phyloP scores from a whole-genome alignment of 768 basidiomycete species.

The Tricholoma matsutake region DNA sequence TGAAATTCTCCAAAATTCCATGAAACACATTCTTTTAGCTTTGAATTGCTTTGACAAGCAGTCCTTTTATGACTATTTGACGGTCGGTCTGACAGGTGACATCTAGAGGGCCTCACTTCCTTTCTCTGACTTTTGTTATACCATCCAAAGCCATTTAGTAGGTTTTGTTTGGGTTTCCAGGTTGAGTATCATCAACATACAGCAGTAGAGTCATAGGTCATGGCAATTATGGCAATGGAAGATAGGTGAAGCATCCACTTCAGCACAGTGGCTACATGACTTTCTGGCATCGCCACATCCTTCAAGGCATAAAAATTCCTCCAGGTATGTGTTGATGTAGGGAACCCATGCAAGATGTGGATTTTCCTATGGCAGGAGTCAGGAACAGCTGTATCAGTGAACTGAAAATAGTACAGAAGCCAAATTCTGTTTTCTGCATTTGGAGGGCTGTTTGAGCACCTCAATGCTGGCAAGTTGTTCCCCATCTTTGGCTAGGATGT shows the following conservation, averaged over 20 bases:
- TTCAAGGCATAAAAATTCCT: constrained; percentile 1
- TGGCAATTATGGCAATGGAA: constrained; percentile 3
- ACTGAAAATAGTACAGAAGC: neutral
- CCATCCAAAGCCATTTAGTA: neutral
- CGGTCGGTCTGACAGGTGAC: too few species aligned
- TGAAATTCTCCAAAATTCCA: too few species aligned
- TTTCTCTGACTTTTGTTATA: too few species aligned
- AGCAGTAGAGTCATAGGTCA: neutral
- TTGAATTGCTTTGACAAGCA: too few species aligned
- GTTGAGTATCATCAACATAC: neutral
- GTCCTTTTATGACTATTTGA: too few species aligned
- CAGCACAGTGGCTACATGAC: neutral
- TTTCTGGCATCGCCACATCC: constrained; percentile 1
- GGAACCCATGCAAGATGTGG: too few species aligned
- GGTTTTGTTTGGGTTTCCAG: too few species aligned
- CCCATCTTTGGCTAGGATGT: too few species aligned
- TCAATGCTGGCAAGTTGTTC: too few species aligned
- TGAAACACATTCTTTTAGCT: too few species aligned
- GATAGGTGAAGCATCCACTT: neutral
- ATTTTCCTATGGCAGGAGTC: neutral
- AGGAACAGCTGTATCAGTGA: neutral
- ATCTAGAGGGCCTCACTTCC: too few species aligned
- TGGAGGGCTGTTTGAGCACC: too few species aligned
- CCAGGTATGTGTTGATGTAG: constrained; percentile 1
- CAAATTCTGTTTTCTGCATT: neutral